phyloP scores from a whole-genome alignment of 1,139 yeast species.

The Geotrichum europaeum region DNA sequence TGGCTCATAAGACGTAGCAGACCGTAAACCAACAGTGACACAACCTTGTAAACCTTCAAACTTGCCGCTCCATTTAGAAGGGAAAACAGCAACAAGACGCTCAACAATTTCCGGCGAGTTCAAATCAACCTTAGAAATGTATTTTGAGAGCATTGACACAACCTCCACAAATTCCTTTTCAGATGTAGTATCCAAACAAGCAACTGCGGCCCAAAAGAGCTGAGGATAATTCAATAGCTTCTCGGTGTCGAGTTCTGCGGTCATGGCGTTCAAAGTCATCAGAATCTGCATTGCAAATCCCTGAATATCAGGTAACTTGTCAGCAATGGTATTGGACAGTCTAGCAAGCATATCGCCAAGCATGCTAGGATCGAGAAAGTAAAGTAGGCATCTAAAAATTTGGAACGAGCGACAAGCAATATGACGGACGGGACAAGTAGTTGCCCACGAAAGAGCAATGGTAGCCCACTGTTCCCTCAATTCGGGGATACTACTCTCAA shows the following conservation, averaged over 20 bases:
- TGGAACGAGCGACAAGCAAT: slow-evolving; percentile 96
- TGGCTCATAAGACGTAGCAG: slow-evolving; percentile 73
- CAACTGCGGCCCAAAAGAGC: slow-evolving; percentile 92
- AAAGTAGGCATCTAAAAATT: slow-evolving; percentile 72
- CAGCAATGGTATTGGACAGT: slow-evolving; percentile 87
- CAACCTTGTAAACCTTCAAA: slow-evolving; percentile 83
- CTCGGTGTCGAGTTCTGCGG: slow-evolving; percentile 74
- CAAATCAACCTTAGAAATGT: slow-evolving; percentile 79
- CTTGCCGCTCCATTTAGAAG: slow-evolving; percentile 92
- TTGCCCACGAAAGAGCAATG: slow-evolving; percentile 86
- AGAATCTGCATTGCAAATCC: slow-evolving; percentile 96
- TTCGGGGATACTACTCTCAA: slow-evolving; percentile 44
- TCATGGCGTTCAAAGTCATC: slow-evolving; percentile 89
- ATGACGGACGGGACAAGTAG: slow-evolving; percentile 95
- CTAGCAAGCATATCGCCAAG: slow-evolving; percentile 90
- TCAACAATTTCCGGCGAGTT: slow-evolving; percentile 82
- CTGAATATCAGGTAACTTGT: slow-evolving; percentile 81
- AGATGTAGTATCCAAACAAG: slow-evolving; percentile 82
- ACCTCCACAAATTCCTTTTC: slow-evolving; percentile 92
- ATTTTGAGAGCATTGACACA: slow-evolving; percentile 70
- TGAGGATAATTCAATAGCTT: slow-evolving; percentile 86
- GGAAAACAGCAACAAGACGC: slow-evolving; percentile 78
- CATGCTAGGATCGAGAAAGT: slow-evolving; percentile 81
- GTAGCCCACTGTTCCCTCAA: slow-evolving; percentile 81
- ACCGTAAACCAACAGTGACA: slow-evolving; percentile 74